Percentiles rank a stretch among this genome's conserved stretches.
These are phyloP conservation scores for Lasiosphaeria ovina DNA, from an alignment of 495 filamentous ascomycete species.

Conservation along the genomic window DNA sequence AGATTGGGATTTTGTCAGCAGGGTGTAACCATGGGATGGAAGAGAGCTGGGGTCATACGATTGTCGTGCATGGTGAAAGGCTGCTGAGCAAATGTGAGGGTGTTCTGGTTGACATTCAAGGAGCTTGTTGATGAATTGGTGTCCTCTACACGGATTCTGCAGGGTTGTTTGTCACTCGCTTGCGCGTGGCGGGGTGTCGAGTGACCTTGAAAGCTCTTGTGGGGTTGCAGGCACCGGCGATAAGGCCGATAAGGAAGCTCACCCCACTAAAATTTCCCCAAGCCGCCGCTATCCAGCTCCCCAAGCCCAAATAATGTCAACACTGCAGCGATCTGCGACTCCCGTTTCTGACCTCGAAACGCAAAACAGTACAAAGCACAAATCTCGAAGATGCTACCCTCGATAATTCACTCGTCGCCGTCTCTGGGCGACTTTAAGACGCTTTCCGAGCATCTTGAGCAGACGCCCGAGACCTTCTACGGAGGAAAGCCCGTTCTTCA, in stretches of 20 bases:
- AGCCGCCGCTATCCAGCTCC: background rate
- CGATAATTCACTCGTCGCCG: slow-evolving; percentile 42
- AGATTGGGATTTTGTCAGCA: slow-evolving; percentile 9
- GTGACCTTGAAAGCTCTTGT: background rate
- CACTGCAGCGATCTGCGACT: slow-evolving; percentile 5
- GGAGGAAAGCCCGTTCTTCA: slow-evolving; percentile 76
- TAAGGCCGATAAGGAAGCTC: slow-evolving; percentile 22
- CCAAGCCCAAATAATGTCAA: slow-evolving; percentile 2
- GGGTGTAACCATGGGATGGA: background rate
- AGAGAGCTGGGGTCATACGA: slow-evolving; percentile 31
- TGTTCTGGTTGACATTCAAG: background rate
- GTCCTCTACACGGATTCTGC: background rate
- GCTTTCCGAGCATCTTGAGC: slow-evolving; percentile 75
- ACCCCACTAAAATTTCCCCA: slow-evolving; percentile 25
- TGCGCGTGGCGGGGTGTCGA: background rate
- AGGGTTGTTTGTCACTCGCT: background rate
- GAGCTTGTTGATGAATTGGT: too few species aligned
- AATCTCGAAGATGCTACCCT: slow-evolving; percentile 34
- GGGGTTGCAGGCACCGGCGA: slow-evolving; percentile 11
- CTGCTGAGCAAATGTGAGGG: background rate
- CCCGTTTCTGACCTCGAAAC: background rate
- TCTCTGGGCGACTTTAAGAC: slow-evolving; percentile 60
- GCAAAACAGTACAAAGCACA: slow-evolving; percentile 4
- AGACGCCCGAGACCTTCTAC: slow-evolving; percentile 82
- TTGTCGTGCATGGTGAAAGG: slow-evolving; percentile 44